A percentile compares a stretch with the other conserved stretches of the same genome.
Evolutionary conservation across 768 basidiomycete species (phyloP).

Genomic region (Lentinula sp.): DNA sequence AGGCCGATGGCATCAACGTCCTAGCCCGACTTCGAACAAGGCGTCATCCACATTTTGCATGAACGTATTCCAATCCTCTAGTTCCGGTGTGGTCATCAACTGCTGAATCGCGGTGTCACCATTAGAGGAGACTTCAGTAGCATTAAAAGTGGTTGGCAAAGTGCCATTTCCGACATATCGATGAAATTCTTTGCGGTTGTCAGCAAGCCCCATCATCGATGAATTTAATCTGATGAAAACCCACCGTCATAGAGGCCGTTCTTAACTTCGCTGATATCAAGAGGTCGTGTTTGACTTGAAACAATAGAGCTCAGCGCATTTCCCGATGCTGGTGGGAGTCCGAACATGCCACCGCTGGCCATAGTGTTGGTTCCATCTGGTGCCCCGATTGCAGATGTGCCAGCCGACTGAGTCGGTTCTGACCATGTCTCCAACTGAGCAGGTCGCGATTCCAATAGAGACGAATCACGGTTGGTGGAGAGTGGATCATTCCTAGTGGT

Average conservation of each 20-base stretch:
- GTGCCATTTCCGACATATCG: not conserved
- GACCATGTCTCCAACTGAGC: not conserved
- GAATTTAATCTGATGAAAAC: not conserved
- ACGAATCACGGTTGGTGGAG: not conserved
- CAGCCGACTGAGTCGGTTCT: not conserved
- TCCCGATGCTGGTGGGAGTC: not conserved
- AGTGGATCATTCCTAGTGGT: not conserved
- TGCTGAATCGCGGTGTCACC: not conserved
- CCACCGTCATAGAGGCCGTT: not conserved
- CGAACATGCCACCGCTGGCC: not conserved
- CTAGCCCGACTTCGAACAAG: not conserved
- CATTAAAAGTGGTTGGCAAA: not conserved
- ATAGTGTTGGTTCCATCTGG: not conserved
- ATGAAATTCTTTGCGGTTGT: not conserved
- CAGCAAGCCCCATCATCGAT: not conserved
- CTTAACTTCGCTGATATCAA: not conserved
- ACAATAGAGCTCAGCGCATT: not conserved
- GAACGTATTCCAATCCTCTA: constrained; percentile 2
- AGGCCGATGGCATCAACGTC: not conserved
- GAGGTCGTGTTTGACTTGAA: not conserved
- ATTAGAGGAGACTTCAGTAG: not conserved
- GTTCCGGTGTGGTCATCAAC: not conserved
- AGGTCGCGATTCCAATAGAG: not conserved
- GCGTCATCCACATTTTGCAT: constrained; percentile 3
- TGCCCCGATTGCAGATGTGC: not conserved